Evolutionary conservation across 2,329 filamentous ascomycete genomes (phyloP).

Genomic region (Cephalotrichum gorgonifer): DNA sequence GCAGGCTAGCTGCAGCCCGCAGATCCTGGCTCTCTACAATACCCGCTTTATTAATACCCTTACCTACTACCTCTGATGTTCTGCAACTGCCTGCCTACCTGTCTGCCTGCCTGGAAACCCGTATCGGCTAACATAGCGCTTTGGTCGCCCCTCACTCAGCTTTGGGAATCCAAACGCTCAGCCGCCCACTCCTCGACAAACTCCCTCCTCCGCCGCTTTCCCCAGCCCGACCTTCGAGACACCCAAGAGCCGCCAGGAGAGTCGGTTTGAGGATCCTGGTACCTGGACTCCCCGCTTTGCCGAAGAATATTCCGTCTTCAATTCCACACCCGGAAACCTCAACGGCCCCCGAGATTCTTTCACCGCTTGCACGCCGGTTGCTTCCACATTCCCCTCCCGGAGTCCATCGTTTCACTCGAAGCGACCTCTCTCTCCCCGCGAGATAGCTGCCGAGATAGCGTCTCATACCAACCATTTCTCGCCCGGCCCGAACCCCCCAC

Average conservation of each 20-base stretch:
- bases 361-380: conserved; percentile 28
- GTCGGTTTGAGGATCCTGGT: conserved; percentile 21
- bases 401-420: conserved; percentile 17
- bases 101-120: conserved; percentile 3
- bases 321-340: conserved; percentile 51
- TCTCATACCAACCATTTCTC: conserved; percentile 55
- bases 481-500: conserved; percentile 41
- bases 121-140: conserved; percentile 7
- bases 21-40: not conserved
- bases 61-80: too few relatives aligned
- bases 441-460: conserved; percentile 38
- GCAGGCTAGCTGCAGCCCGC: conserved; percentile 1
- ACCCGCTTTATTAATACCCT: not conserved
- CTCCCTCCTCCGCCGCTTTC: conserved; percentile 41
- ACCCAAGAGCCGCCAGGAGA: conserved; percentile 32
- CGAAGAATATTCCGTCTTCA: conserved; percentile 56
- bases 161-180: conserved; percentile 55
- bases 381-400: not conserved
- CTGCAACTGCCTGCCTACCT: conserved; percentile 8
- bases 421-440: conserved; percentile 39
- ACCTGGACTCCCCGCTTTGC: conserved; percentile 53
- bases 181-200: conserved; percentile 47
- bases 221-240: conserved; percentile 48
- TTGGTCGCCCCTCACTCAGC: conserved; percentile 27
- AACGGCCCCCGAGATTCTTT: conserved; percentile 34